Percentiles rank a stretch among this genome's conserved stretches.
phyloP scores from a whole-genome alignment of 352 stramenopile species.

The Phytophthora pistaciae region DNA sequence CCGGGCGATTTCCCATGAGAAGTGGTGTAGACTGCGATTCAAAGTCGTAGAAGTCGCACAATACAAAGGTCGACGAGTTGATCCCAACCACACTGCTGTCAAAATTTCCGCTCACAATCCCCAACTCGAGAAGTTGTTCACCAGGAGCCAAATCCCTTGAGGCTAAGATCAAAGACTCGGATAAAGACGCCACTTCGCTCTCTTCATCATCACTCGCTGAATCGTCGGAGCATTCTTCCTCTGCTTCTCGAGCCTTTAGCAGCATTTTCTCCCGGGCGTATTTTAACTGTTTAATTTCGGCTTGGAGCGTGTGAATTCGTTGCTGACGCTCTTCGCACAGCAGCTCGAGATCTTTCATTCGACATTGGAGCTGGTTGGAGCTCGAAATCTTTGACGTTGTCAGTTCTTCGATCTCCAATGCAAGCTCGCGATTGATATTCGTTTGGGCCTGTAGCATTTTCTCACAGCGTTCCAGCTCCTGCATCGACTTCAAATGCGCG shows the following conservation, averaged over 20 bases:
- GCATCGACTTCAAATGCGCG: conserved; percentile 89
- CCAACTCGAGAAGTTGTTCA: conserved; percentile 94
- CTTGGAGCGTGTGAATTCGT: conserved; percentile 85
- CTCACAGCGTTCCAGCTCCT: conserved; percentile 93
- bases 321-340: conserved; percentile 85
- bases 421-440: conserved; percentile 94
- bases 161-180: conserved; percentile 74
- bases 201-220: conserved; percentile 54
- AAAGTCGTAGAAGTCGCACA: conserved; percentile 96
- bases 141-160: conserved; percentile 73
- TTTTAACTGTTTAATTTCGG: conserved; percentile 88
- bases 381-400: conserved; percentile 77
- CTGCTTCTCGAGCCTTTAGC: conserved; percentile 32
- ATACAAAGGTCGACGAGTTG: conserved; percentile 90
- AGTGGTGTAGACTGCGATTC: conserved; percentile 93
- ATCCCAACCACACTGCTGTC: conserved; percentile 69
- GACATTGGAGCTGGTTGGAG: conserved; percentile 76
- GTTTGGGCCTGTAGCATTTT: conserved; percentile 96
- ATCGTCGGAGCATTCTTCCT: conserved; percentile 30
- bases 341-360: conserved; percentile 89
- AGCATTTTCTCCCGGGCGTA: conserved; percentile 74
- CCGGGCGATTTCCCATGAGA: conserved; percentile 77
- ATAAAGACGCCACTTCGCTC: conserved; percentile 62
- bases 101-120: conserved; percentile 80
- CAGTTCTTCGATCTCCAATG: conserved; percentile 92